Evolutionary conservation across 768 basidiomycete species (phyloP).

Genomic region (Phaffia australis): DNA sequence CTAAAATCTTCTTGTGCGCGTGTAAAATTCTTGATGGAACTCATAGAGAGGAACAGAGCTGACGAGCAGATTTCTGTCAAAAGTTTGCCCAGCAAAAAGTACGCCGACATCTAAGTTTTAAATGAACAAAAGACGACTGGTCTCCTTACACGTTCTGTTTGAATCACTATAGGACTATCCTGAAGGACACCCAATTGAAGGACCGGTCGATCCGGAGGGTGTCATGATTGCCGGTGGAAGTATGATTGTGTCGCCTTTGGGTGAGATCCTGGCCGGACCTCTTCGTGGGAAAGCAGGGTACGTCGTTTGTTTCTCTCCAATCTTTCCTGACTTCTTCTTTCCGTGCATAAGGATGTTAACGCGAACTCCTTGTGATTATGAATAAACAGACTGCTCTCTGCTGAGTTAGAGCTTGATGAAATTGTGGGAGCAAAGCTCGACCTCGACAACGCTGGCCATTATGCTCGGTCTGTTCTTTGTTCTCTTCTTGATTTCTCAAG

Average conservation of each 20-base stretch:
- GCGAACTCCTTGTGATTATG: background rate
- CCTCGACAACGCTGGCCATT: constrained; percentile 54
- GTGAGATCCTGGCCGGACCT: constrained; percentile 52
- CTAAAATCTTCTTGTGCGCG: background rate
- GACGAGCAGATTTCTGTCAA: background rate
- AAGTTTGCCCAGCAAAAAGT: constrained; percentile 48
- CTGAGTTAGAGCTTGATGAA: constrained; percentile 53
- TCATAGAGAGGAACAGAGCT: background rate
- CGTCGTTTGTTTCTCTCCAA: too few species aligned
- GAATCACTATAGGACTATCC: constrained; percentile 42
- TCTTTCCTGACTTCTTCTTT: background rate
- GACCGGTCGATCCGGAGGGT: constrained; percentile 41
- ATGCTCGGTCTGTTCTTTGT: constrained; percentile 42
- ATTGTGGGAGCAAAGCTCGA: constrained; percentile 52
- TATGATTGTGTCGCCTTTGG: constrained; percentile 52
- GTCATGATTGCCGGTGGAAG: constrained; percentile 55
- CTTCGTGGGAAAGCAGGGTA: constrained; percentile 47
- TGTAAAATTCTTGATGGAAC: too few species aligned
- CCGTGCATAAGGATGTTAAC: background rate
- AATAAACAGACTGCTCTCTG: constrained; percentile 27
- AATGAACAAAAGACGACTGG: background rate
- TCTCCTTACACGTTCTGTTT: background rate
- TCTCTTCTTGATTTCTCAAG: too few species aligned
- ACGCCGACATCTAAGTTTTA: constrained; percentile 2
- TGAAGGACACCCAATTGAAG: constrained; percentile 41